phyloP scores from a whole-genome alignment of 2,329 filamentous ascomycete genomes.

The Colletotrichum paranaense region DNA sequence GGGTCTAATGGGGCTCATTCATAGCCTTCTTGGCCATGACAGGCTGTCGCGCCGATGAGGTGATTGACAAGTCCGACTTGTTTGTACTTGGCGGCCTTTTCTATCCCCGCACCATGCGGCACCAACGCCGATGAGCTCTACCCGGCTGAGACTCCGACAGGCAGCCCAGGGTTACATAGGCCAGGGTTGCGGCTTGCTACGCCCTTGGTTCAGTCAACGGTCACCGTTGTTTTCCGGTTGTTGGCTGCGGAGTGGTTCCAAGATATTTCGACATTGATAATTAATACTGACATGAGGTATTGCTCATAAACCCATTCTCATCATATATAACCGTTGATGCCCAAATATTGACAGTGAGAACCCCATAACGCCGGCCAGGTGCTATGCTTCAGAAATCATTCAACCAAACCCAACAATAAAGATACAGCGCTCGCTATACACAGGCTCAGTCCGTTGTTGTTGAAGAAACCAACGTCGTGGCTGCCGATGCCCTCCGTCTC shows the following conservation, averaged over 20 bases:
- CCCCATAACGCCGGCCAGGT: not conserved
- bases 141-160: not conserved
- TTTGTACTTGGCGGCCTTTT: slow-evolving; percentile 12
- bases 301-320: not conserved
- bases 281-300: not conserved
- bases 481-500: slow-evolving; percentile 21
- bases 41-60: slow-evolving; percentile 6
- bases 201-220: not conserved
- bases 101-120: slow-evolving; percentile 1
- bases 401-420: not conserved
- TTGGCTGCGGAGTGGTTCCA: not conserved
- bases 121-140: not conserved
- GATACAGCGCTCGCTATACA: not conserved
- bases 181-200: not conserved
- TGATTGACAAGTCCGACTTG: not conserved
- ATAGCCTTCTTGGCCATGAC: not conserved
- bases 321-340: not conserved
- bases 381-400: not conserved
- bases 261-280: not conserved
- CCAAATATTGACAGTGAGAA: not conserved
- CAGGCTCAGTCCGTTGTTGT: slow-evolving; percentile 10
- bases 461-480: slow-evolving; percentile 30
- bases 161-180: not conserved
- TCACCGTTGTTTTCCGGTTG: not conserved
- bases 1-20: not conserved